Evolutionary conservation across 2,329 filamentous ascomycete species (phyloP).

Genomic region (Pseudogymnoascus sp.): DNA sequence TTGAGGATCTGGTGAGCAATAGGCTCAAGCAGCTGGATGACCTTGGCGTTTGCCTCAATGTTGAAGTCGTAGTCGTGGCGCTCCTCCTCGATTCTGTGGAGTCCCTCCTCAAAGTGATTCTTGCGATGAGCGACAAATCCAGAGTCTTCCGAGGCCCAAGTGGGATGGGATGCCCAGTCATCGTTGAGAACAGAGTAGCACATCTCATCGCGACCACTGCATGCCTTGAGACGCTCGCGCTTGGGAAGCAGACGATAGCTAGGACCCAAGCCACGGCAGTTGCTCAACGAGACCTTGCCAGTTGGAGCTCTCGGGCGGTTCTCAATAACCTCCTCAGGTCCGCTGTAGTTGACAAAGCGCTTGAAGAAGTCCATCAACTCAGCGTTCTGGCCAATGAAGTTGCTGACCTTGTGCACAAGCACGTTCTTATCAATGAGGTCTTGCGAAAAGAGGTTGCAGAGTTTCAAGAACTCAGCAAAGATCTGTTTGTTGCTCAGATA

Average conservation of each 20-base stretch:
- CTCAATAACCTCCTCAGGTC: slow-evolving; percentile 68
- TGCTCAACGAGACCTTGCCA: slow-evolving; percentile 83
- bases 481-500: slow-evolving; percentile 85
- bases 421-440: slow-evolving; percentile 83
- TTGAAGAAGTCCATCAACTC: slow-evolving; percentile 90
- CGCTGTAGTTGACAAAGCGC: slow-evolving; percentile 70
- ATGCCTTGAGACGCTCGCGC: slow-evolving; percentile 82
- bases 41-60: slow-evolving; percentile 89
- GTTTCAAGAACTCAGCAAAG: slow-evolving; percentile 93
- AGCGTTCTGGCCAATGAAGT: slow-evolving; percentile 79
- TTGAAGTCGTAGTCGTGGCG: slow-evolving; percentile 98
- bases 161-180: slow-evolving; percentile 97
- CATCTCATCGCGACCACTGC: slow-evolving; percentile 89
- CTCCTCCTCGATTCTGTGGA: slow-evolving; percentile 95
- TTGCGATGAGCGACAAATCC: slow-evolving; percentile 97
- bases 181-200: slow-evolving; percentile 92
- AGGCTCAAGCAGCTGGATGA: slow-evolving; percentile 90
- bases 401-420: slow-evolving; percentile 71
- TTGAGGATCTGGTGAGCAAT: slow-evolving; percentile 84
- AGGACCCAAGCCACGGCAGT: slow-evolving; percentile 89
- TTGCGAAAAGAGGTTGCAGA: slow-evolving; percentile 91
- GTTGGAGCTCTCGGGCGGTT: slow-evolving; percentile 67
- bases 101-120: slow-evolving; percentile 87
- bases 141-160: slow-evolving; percentile 96
- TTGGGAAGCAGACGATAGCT: slow-evolving; percentile 91